Base-by-base conservation (phyloP, 495 filamentous ascomycete genomes). In the Evernia prunastri region DNA sequence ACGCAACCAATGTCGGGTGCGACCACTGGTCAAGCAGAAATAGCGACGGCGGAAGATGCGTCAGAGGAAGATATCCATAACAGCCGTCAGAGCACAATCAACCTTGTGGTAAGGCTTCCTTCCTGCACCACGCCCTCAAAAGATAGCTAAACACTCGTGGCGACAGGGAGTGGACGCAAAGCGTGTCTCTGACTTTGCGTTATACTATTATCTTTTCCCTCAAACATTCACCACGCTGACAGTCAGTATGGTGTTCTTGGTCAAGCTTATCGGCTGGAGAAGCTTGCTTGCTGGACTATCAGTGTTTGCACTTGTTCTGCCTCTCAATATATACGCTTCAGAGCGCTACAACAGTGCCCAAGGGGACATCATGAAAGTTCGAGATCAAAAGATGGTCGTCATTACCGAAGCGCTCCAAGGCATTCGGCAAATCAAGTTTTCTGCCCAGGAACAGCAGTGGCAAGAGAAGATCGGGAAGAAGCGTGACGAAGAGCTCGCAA, bases 381-480 rank as follows among this genome's bases (percentile, higher is more conserved):
- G 89, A 61, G 91, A 96, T 72, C 77, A 83, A 53, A 93, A 93
- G 70, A 84, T 92, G 79, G 85, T 81, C 0, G 80, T 92, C 1
- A 81, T 96, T 17, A 89, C 88, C 0, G 91, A 96, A 72, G 90
- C 88, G 1, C 75, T 96, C 0, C 86, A 89, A 66, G 91, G 87
- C 57, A 93, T 96, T 61, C 82, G 91, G 9, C 91, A 95, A 70
- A 90, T 96, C 72, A 96, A 96, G 68, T 92, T 96, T 67, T 89
- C 89, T 1, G 90, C 90, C 13, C 72, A 90, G n/a, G 91, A 96
- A 70, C 72, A 77, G 20, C 84, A 89, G 65, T 96, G 91, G 91
- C 82, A 92, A 73, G 74, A 80, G n/a, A 86, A 85, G 61, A 90
- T 96, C 60, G 71, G 76, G n/a, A 77, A 78, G 10, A 82, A 84